phyloP scores from a whole-genome alignment of 768 basidiomycete species.

The Boletus reticuloceps region DNA sequence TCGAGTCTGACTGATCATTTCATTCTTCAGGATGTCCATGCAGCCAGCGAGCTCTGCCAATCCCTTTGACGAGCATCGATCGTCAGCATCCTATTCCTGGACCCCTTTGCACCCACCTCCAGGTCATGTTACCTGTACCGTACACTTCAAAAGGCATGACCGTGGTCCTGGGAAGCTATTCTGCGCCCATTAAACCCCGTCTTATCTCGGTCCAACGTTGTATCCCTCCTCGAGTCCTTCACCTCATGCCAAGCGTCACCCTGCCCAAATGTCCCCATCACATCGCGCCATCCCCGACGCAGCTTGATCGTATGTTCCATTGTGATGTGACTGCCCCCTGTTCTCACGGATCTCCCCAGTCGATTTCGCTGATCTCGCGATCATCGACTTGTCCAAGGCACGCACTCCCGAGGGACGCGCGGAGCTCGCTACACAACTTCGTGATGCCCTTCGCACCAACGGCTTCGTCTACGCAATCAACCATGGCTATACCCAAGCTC shows the following conservation, averaged over 20 bases:
- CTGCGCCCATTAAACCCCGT: no score
- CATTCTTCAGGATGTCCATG: background rate
- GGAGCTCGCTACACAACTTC: constrained; percentile 39
- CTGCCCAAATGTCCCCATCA: constrained; percentile 36
- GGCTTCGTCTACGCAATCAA: constrained; percentile 43
- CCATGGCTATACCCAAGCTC: constrained; percentile 38
- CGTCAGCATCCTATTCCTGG: background rate
- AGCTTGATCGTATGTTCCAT: constrained; percentile 31
- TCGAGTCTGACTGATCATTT: background rate
- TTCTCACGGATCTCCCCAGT: constrained; percentile 34
- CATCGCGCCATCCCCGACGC: constrained; percentile 30
- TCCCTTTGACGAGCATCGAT: background rate
- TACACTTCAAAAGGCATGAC: background rate
- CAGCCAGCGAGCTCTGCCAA: background rate
- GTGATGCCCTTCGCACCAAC: constrained; percentile 43
- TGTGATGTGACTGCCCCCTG: background rate
- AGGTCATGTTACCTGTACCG: background rate
- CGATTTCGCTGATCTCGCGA: constrained; percentile 48
- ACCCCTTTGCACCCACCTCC: background rate
- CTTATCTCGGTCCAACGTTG: no score
- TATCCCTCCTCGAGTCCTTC: background rate
- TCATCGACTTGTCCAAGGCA: constrained; percentile 49
- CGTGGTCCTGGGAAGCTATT: background rate
- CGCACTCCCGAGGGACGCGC: constrained; percentile 39
- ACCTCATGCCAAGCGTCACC: constrained; percentile 29